A percentile compares a stretch with the other conserved stretches of the same genome.
Evolutionary conservation across 805 yeast genomes (phyloP).

Genomic region (Cyberlindnera veronae): DNA sequence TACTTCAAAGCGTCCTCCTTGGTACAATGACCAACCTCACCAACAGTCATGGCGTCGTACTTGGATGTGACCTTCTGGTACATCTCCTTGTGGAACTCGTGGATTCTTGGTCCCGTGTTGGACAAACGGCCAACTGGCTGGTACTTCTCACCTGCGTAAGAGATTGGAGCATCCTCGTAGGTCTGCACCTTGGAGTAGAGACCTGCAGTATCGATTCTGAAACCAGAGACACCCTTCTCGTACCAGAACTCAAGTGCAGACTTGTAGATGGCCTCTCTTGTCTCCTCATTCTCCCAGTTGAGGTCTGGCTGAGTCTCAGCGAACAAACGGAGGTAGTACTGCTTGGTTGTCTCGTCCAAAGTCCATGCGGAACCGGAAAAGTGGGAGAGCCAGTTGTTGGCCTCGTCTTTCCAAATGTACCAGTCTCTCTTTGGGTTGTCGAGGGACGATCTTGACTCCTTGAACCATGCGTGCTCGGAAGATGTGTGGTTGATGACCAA

Average conservation of each 20-base stretch:
- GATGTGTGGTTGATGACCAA: slow-evolving; percentile 60
- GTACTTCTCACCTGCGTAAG: slow-evolving; percentile 36
- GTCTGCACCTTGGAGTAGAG: slow-evolving; percentile 46
- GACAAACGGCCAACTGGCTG: slow-evolving; percentile 37
- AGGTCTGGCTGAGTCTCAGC: slow-evolving; percentile 56
- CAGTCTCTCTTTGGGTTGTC: slow-evolving; percentile 56
- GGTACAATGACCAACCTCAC: slow-evolving; percentile 47
- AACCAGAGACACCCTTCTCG: slow-evolving; percentile 54
- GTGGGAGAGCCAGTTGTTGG: slow-evolving; percentile 53
- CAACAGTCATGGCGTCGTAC: slow-evolving; percentile 54
- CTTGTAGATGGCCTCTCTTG: slow-evolving; percentile 36
- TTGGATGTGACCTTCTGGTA: slow-evolving; percentile 37
- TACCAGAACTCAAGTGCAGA: slow-evolving; percentile 51
- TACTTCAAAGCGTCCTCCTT: slow-evolving; percentile 42
- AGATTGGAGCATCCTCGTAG: slow-evolving; percentile 47
- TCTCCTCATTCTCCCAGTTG: slow-evolving; percentile 51
- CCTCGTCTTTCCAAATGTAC: slow-evolving; percentile 57
- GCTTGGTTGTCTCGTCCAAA: slow-evolving; percentile 50
- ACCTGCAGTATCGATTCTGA: slow-evolving; percentile 55
- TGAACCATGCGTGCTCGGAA: slow-evolving; percentile 53
- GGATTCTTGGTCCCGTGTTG: slow-evolving; percentile 52
- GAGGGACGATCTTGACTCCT: slow-evolving; percentile 48
- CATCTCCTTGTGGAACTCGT: slow-evolving; percentile 55
- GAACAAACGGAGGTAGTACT: slow-evolving; percentile 53
- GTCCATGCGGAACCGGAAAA: slow-evolving; percentile 58